A percentile compares a stretch with the other conserved stretches of the same genome.
Evolutionary conservation across 2,329 filamentous ascomycete species (phyloP).

Genomic region (Aspergillus amoenus): DNA sequence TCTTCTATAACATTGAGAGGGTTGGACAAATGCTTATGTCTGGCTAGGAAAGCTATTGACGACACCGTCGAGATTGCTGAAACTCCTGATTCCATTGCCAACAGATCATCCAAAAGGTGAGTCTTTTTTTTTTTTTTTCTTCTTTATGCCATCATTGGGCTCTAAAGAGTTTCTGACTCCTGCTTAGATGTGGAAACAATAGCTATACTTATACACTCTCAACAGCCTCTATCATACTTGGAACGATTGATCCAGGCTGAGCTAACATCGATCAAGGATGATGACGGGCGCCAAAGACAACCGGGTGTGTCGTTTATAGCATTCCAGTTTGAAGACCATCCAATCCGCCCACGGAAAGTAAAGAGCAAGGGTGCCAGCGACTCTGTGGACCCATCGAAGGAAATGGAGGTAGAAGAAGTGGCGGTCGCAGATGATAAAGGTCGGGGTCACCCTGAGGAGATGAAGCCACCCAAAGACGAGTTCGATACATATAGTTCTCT

Average conservation of each 20-base stretch:
- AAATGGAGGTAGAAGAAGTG: slow-evolving; percentile 8
- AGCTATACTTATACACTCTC: slow-evolving; percentile 81
- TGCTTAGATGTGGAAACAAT: slow-evolving; percentile 69
- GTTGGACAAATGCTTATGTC: slow-evolving; percentile 5
- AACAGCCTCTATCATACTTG: slow-evolving; percentile 87
- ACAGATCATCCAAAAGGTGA: slow-evolving; percentile 59
- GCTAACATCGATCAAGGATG: slow-evolving; percentile 65
- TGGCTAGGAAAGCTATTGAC: slow-evolving; percentile 70
- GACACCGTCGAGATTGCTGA: slow-evolving; percentile 76
- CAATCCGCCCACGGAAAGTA: slow-evolving; percentile 43
- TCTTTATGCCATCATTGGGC: not conserved
- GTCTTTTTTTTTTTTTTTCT: not conserved
- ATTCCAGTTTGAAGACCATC: slow-evolving; percentile 68
- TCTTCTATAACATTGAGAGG: not conserved
- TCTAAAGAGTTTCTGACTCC: not conserved
- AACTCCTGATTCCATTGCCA: slow-evolving; percentile 74
- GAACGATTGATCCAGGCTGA: slow-evolving; percentile 87
- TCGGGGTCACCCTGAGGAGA: slow-evolving; percentile 41
- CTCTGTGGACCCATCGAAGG: not conserved
- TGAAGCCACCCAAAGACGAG: slow-evolving; percentile 45
- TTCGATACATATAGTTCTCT: slow-evolving; percentile 70
- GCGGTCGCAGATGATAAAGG: not conserved
- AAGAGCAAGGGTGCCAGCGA: slow-evolving; percentile 27
- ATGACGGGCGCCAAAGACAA: slow-evolving; percentile 65
- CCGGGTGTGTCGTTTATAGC: slow-evolving; percentile 78